Conservation (phyloP, 1,284 basidiomycete species). For the Sparassis latifolia region DNA sequence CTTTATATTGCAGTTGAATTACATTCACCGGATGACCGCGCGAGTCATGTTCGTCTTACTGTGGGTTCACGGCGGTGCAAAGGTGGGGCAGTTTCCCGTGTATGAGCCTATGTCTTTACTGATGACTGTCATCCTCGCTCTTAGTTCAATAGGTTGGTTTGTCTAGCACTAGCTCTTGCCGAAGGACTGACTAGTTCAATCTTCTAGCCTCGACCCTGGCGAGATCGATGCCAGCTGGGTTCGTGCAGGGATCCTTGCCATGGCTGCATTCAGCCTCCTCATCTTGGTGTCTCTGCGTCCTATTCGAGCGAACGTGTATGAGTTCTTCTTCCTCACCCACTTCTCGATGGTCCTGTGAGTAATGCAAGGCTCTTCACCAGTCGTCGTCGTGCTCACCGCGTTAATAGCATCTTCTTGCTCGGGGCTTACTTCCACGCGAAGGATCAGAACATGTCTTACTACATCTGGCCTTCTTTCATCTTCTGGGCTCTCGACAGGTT, state of each 20-base stretch:
- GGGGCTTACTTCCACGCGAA: slow-evolving; percentile 30
- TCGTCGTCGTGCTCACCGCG: background rate
- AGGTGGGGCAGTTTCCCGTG: slow-evolving; percentile 25
- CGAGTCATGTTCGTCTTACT: slow-evolving; percentile 41
- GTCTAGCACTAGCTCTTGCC: too few species aligned
- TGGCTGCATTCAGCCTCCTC: slow-evolving; percentile 16
- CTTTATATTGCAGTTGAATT: slow-evolving; percentile 36
- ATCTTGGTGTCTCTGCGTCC: slow-evolving; percentile 19
- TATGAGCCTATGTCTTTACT: background rate
- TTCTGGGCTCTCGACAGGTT: slow-evolving; percentile 63
- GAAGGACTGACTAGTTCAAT: too few species aligned
- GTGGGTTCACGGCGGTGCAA: slow-evolving; percentile 42
- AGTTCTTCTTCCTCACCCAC: slow-evolving; percentile 22
- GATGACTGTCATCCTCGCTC: background rate
- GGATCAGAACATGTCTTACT: slow-evolving; percentile 17
- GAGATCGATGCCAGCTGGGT: too few species aligned
- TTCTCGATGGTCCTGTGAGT: slow-evolving; percentile 20
- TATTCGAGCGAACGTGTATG: slow-evolving; percentile 16
- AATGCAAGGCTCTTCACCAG: background rate
- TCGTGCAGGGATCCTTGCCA: slow-evolving; percentile 9
- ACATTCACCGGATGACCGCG: slow-evolving; percentile 46
- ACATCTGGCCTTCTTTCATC: slow-evolving; percentile 52
- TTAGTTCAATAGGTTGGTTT: too few species aligned
- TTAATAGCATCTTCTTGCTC: slow-evolving; percentile 16
- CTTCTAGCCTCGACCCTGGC: too few species aligned